These are phyloP conservation scores for Fusarium avenaceum DNA, from an alignment of 2,329 filamentous ascomycete genomes.

Conservation along the genomic window DNA sequence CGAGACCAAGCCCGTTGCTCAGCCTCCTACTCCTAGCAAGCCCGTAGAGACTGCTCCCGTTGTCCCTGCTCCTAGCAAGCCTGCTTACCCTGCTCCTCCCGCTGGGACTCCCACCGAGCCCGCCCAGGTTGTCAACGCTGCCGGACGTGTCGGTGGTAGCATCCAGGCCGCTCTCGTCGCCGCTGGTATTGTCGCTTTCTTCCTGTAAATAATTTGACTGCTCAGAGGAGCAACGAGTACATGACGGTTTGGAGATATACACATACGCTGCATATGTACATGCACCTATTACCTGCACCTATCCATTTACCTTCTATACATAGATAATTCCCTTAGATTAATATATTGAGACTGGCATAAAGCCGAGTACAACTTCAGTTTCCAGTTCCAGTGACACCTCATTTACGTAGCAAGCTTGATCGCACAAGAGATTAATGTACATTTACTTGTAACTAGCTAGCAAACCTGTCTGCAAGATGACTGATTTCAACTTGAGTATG, in stretches of 20 bases:
- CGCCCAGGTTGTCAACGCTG: conserved; percentile 19
- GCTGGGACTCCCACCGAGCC: conserved; percentile 5
- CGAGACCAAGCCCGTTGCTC: conserved; percentile 4
- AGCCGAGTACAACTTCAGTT: neutral
- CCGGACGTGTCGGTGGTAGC: conserved; percentile 27
- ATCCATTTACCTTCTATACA: conserved; percentile 15
- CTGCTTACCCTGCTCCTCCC: conserved; percentile 17
- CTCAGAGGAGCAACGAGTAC: conserved; percentile 30
- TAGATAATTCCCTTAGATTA: conserved; percentile 29
- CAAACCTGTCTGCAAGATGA: too few relatives aligned
- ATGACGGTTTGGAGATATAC: conserved; percentile 23
- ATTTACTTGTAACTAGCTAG: too few relatives aligned
- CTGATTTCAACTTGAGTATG: too few relatives aligned
- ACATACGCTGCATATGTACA: conserved; percentile 25
- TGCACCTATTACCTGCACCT: conserved; percentile 33
- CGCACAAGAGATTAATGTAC: too few relatives aligned
- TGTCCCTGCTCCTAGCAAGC: conserved; percentile 10
- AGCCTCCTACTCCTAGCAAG: conserved; percentile 18
- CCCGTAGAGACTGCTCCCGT: conserved; percentile 17
- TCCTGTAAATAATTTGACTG: conserved; percentile 29
- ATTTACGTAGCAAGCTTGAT: too few relatives aligned
- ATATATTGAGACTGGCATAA: conserved; percentile 1
- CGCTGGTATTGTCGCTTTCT: conserved; percentile 33
- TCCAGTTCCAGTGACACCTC: too few relatives aligned
- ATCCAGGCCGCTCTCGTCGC: conserved; percentile 19